Evolutionary conservation across 73 alveolate genomes (phyloP).

Genomic region (Blepharisma japonicum): DNA sequence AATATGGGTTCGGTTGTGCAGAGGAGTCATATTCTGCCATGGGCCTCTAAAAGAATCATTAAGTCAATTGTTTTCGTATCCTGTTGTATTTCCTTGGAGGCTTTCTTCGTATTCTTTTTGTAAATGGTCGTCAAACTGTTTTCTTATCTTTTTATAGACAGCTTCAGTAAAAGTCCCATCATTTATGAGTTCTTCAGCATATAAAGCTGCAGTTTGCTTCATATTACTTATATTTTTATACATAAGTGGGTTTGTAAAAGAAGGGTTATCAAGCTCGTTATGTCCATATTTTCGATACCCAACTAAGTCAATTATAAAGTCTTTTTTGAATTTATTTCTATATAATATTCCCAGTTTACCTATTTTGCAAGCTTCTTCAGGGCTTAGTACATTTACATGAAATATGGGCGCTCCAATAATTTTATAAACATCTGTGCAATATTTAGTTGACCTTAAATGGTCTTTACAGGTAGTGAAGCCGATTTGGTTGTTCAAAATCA

Average conservation of each 20-base stretch:
- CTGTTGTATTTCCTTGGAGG: neutral
- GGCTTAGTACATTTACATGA: constrained; percentile 57
- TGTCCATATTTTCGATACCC: constrained; percentile 95
- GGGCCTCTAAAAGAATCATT: constrained; percentile 19
- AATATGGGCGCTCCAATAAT: constrained; percentile 54
- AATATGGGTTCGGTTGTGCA: neutral
- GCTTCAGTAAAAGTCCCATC: constrained; percentile 44
- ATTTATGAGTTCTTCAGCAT: constrained; percentile 41
- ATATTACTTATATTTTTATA: constrained; percentile 42
- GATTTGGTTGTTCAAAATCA: constrained; percentile 86
- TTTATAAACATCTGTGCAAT: constrained; percentile 55
- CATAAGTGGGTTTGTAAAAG: constrained; percentile 72
- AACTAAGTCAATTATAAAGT: constrained; percentile 75
- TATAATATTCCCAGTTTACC: constrained; percentile 45
- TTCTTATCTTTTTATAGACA: constrained; percentile 35
- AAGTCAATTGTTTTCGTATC: constrained; percentile 2
- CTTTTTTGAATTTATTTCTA: constrained; percentile 31
- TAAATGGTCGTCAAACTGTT: constrained; percentile 37
- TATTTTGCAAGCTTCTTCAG: constrained; percentile 35
- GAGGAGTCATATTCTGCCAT: constrained; percentile 4
- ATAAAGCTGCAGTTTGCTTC: constrained; percentile 37
- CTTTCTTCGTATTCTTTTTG: constrained; percentile 49
- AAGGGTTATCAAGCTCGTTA: constrained; percentile 95
- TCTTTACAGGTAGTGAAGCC: constrained; percentile 81
- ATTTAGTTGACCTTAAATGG: constrained; percentile 46